A percentile compares a stretch with the other conserved stretches of the same genome.
Conservation (phyloP, 176 grass and related monocot species). For the Eremochloa ophiuroides region DNA sequence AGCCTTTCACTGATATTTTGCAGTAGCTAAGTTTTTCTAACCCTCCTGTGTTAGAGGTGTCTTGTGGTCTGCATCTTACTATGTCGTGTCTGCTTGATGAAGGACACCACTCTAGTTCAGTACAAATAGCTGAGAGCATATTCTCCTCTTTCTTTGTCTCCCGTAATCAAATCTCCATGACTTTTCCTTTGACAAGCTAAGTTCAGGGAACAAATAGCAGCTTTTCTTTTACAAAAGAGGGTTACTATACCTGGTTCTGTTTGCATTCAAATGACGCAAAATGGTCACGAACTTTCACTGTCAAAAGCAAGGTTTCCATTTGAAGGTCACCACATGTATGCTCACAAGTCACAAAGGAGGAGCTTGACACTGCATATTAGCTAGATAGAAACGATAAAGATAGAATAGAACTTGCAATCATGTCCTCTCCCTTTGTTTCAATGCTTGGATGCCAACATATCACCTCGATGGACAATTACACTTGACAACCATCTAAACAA, state of each 20-base stretch:
- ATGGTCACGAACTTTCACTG: not conserved
- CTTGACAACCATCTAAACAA: not conserved
- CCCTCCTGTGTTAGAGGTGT: not conserved
- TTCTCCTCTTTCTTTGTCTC: not conserved
- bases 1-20: not conserved
- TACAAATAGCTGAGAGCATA: not conserved
- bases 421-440: not conserved
- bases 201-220: not conserved
- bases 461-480: constrained; percentile 16
- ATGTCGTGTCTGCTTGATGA: constrained; percentile 18
- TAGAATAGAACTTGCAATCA: not conserved
- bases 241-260: not conserved
- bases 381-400: not conserved
- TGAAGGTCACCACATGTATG: not conserved
- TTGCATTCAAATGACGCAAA: not conserved
- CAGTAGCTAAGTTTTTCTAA: not conserved
- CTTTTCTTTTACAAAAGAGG: not conserved
- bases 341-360: not conserved
- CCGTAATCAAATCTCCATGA: not conserved
- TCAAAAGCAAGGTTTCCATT: not conserved
- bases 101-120: not conserved
- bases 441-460: constrained; percentile 7
- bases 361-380: not conserved
- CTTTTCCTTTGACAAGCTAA: not conserved
- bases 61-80: not conserved